Base-by-base conservation (phyloP, 2,329 filamentous ascomycete genomes). In the Plenodomus biglobosus region DNA sequence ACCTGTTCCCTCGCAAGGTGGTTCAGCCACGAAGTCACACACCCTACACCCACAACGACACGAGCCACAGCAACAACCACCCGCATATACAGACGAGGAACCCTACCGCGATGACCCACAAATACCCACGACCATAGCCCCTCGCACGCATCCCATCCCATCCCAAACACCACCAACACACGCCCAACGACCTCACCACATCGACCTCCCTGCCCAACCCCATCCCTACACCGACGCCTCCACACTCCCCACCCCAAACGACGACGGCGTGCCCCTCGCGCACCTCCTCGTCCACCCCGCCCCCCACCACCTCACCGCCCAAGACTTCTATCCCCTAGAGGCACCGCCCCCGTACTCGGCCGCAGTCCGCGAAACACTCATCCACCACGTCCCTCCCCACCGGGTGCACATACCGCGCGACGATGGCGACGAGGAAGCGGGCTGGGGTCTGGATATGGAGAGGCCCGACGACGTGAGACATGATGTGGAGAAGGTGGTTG, bases 231-330 rank as follows among this genome's bases (percentile, higher is more conserved):
- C 42, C 13, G 47, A 53, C 40, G 7, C 18, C 24, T 36, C 48
- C 30, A 37, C 44, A 15, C 50, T 32, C 8, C 32, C 35, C n/a
- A 44, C 35, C 6, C 37, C 50, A 39, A 46, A 49, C 40, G 54
- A 61, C 30, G 62, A 66, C 38, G 62, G 64, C 44, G 62, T 68
- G 10, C 63, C 64, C 21, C 61, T 68, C 30, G 65, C 59, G 4
- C 55, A 64, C 32, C 53, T 68, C 22, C 42, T 62, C 36, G 49
- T 34, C 20, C 15, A 41, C 17, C 43, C 46, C 16, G 50, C 58
- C 35, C 44, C 30, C 21, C 16, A 22, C 21, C 16, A 17, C n/a
- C 41, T 13, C 8, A 19, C 13, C 20, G 36, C 15, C n/a, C 18
- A 24, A 24, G 22, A 24, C 1, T 41, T 37, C 4, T 65, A 64